These are phyloP conservation scores for Grigorovia humatica DNA, from an alignment of 805 yeast genomes.

Conservation along the genomic window DNA sequence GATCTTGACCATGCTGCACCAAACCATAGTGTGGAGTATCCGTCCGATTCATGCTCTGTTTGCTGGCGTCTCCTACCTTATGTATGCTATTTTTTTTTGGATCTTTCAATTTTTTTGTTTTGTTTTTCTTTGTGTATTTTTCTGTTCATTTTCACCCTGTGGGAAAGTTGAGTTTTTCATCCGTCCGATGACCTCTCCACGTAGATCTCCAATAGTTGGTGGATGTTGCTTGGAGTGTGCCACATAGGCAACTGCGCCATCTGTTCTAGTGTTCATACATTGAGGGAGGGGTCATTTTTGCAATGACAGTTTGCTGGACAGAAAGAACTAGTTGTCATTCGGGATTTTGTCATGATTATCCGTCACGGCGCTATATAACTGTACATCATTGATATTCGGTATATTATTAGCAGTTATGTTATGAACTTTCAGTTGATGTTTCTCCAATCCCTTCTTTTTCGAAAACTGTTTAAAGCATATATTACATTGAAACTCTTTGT, in stretches of 20 bases:
- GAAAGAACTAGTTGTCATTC: too few relatives aligned
- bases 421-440: slow-evolving; percentile 25
- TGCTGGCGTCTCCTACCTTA: not conserved
- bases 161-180: too few relatives aligned
- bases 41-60: not conserved
- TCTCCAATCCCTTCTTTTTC: slow-evolving; percentile 31
- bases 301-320: too few relatives aligned
- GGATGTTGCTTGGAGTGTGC: too few relatives aligned
- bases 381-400: not conserved
- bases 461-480: slow-evolving; percentile 45
- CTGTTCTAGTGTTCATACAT: too few relatives aligned
- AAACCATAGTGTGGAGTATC: not conserved
- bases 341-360: too few relatives aligned
- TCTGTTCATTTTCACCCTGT: too few relatives aligned
- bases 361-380: too few relatives aligned
- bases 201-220: too few relatives aligned
- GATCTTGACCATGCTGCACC: not conserved
- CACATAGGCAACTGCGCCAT: too few relatives aligned
- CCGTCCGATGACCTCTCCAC: too few relatives aligned
- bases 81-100: not conserved
- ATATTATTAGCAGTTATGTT: not conserved
- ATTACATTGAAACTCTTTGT: slow-evolving; percentile 40
- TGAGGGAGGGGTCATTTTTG: too few relatives aligned
- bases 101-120: not conserved
- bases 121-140: not conserved